Evolutionary conservation across 768 basidiomycete species (phyloP).

Genomic region (Naganishia vishniacii): DNA sequence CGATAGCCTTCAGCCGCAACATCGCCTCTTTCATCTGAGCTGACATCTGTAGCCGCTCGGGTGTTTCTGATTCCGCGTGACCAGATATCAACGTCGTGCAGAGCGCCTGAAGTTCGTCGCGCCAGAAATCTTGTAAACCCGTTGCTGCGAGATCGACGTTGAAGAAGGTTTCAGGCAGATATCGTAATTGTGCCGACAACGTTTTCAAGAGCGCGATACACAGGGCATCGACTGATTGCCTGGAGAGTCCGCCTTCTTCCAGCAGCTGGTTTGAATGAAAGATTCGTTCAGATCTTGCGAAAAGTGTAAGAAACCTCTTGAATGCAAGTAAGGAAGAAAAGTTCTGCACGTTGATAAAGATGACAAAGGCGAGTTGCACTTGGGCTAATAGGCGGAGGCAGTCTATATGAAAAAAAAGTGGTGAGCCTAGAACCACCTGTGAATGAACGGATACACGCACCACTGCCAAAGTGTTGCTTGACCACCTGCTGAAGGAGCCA

Average conservation of each 20-base stretch:
- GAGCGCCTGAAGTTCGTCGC: conserved; percentile 30
- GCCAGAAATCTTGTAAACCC: conserved; percentile 42
- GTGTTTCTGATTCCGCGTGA: neutral
- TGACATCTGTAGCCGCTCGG: neutral
- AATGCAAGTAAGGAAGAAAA: conserved; percentile 48
- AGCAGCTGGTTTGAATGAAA: neutral
- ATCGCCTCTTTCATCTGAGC: conserved; percentile 15
- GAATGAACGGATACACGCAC: conserved; percentile 35
- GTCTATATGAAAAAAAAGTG: conserved; percentile 32
- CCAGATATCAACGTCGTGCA: neutral
- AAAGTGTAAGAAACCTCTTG: conserved; percentile 47
- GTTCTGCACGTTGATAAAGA: conserved; percentile 49
- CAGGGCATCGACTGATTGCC: neutral
- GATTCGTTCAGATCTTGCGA: conserved; percentile 33
- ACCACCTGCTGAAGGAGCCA: conserved; percentile 47
- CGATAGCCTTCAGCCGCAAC: conserved; percentile 14
- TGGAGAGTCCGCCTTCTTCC: conserved; percentile 2
- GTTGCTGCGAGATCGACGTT: conserved; percentile 38
- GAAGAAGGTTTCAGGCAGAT: conserved; percentile 39
- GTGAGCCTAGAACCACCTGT: neutral
- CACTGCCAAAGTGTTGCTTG: conserved; percentile 30
- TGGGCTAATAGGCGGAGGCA: conserved; percentile 43
- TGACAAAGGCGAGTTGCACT: conserved; percentile 49
- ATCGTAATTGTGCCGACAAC: conserved; percentile 32
- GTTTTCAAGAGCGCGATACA: conserved; percentile 28